phyloP scores from a whole-genome alignment of 495 filamentous ascomycete genomes.

The Trichocladium uniseriatum region DNA sequence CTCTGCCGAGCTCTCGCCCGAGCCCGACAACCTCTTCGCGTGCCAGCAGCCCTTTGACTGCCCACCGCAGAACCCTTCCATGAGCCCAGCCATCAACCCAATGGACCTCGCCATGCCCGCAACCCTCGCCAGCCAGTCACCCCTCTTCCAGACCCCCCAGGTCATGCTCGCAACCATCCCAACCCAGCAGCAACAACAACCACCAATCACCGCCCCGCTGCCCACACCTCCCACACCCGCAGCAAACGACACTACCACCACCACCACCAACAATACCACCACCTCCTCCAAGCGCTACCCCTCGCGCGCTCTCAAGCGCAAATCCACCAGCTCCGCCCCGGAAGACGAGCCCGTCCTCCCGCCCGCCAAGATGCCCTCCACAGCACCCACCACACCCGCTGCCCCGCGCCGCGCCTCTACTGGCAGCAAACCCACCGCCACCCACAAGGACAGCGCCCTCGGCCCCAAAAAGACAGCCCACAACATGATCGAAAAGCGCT shows the following conservation, averaged over 20 bases:
- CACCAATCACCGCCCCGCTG: not conserved
- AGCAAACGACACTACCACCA: not conserved
- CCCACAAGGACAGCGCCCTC: not conserved
- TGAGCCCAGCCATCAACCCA: constrained; percentile 27
- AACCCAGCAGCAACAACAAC: not conserved
- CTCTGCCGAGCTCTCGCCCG: constrained; percentile 8
- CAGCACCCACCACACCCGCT: too few relatives aligned
- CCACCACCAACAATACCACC: not conserved
- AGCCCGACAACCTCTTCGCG: constrained; percentile 16
- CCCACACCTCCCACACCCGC: not conserved
- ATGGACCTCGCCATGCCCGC: constrained; percentile 20
- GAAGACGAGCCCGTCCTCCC: constrained; percentile 11
- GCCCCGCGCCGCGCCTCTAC: not conserved
- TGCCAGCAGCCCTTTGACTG: constrained; percentile 9
- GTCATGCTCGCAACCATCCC: constrained; percentile 2
- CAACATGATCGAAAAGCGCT: constrained; percentile 43
- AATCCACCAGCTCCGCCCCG: constrained; percentile 13
- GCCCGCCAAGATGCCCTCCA: not conserved
- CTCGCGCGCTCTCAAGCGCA: constrained; percentile 24
- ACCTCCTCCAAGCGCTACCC: constrained; percentile 13
- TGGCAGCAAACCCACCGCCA: not conserved
- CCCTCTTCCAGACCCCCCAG: constrained; percentile 12
- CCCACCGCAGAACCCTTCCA: not conserved
- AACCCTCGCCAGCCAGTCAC: not conserved
- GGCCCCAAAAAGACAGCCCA: constrained; percentile 32